Percentiles rank a stretch among this genome's conserved stretches.
Evolutionary conservation across 257 asterid genomes (phyloP).

Genomic region (Prunella vulgaris): DNA sequence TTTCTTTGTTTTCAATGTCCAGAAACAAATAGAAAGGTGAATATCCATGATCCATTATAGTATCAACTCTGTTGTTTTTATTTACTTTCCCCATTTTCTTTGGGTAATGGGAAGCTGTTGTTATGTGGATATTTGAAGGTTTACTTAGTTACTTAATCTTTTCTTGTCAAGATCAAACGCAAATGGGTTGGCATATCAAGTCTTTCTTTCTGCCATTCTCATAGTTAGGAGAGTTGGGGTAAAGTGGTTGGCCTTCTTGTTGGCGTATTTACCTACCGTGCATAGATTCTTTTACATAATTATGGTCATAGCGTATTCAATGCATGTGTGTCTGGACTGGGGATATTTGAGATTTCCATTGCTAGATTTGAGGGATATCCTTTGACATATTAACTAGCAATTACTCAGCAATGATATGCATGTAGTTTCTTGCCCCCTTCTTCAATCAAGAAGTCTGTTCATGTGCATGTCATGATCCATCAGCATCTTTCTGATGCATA

Average conservation of each 20-base stretch:
- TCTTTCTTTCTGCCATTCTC: not conserved
- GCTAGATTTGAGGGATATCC: not conserved
- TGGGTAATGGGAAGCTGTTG: not conserved
- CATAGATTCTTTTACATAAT: not conserved
- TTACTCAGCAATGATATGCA: not conserved
- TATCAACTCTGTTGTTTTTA: not conserved
- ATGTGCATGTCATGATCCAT: no score
- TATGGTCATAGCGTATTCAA: not conserved
- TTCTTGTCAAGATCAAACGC: not conserved
- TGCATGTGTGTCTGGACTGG: not conserved
- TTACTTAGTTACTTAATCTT: not conserved
- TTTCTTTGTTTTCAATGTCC: not conserved
- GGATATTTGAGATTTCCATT: not conserved
- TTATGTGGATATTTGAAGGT: not conserved
- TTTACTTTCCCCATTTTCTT: not conserved
- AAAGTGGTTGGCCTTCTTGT: constrained; percentile 9
- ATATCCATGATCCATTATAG: not conserved
- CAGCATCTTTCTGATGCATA: not conserved
- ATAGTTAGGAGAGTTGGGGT: not conserved
- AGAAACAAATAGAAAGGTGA: not conserved
- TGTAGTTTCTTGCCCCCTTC: not conserved
- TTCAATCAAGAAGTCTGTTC: no score
- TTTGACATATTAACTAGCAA: not conserved
- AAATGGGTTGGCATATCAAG: not conserved
- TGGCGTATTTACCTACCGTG: not conserved